Base-by-base conservation (phyloP, 192 early-diverging fungal species). In the Spizellomyces sp. region DNA sequence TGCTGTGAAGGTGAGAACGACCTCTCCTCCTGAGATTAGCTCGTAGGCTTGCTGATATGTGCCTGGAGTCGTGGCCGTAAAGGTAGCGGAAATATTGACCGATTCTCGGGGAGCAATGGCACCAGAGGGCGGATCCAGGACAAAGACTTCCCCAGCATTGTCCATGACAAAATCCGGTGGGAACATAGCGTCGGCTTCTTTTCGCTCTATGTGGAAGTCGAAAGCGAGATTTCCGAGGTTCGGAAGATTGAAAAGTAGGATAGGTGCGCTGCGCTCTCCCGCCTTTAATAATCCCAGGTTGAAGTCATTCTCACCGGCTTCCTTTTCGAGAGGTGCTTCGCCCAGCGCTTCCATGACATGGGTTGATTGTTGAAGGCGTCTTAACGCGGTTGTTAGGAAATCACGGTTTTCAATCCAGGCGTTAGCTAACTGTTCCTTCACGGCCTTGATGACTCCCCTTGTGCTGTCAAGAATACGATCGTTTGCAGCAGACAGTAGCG, bases 361-460 rank as follows among this genome's bases (percentile, higher is more conserved):
- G 19, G 72, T 73, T 4, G 85, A 77, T 57, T 78, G 71, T 61
- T 87, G 83, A 14, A 85, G 69, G 14, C 75, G 52, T 9, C 73
- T 50, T 12, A 87, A 43, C 8, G 85, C 79, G 5, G 66, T 46
- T 47, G 77, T 73, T 6, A 87, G 65, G 46, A 87, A 80, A 45
- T 84, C 82, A 8, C 85, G 75, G 67, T 87, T 87, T 12, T 71
- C 75, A 45, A 87, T 65, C 85, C 85, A 87, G 10, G 77, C 71
- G 59, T 72, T 77, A 5, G 79, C 61, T 6, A 87, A 58, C 58
- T 84, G 83, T 17, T 77, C 81, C 62, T 81, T 83, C 17, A 87
- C 85, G 5, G 78, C 73, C 64, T 81, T 87, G 9, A 87, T 81
- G 21, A 83, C 81, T 14, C 62, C 64, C 9, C 71, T 52, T 14